Conservation (phyloP, 495 filamentous ascomycete genomes). For the Xylaria intraflava region DNA sequence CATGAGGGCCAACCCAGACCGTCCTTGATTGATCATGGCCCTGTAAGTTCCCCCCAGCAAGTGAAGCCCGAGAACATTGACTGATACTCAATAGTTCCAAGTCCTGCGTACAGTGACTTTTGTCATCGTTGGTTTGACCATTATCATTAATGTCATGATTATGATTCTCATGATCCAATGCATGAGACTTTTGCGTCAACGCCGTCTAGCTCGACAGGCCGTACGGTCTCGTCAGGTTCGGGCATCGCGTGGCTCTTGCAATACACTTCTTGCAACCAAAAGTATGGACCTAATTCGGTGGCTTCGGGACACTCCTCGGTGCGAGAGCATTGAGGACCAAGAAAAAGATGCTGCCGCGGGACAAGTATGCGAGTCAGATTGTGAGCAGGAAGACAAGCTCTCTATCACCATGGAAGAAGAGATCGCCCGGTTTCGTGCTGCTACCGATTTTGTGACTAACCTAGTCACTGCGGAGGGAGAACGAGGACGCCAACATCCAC, state of each 20-base stretch:
- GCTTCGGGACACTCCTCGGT: slow-evolving; percentile 9
- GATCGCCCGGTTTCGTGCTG: slow-evolving; percentile 43
- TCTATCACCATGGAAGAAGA: slow-evolving; percentile 37
- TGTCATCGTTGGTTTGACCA: slow-evolving; percentile 1
- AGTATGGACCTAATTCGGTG: slow-evolving; percentile 11
- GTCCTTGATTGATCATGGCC: background rate
- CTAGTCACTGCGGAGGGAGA: slow-evolving; percentile 41
- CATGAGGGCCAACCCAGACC: background rate
- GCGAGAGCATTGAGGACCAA: slow-evolving; percentile 22
- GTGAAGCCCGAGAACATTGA: background rate
- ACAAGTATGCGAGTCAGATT: slow-evolving; percentile 6
- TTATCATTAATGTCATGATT: slow-evolving; percentile 1
- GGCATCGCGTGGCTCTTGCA: slow-evolving; percentile 1
- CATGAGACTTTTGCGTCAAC: slow-evolving; percentile 6
- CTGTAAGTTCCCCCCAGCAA: background rate
- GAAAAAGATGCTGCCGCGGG: slow-evolving; percentile 33
- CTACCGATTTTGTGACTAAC: slow-evolving; percentile 37
- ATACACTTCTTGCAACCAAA: slow-evolving; percentile 19
- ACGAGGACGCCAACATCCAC: slow-evolving; percentile 20
- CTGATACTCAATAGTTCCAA: background rate
- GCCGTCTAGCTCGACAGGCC: slow-evolving; percentile 1
- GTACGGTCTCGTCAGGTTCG: background rate
- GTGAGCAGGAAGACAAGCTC: slow-evolving; percentile 21
- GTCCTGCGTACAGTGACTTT: background rate
- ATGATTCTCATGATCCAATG: slow-evolving; percentile 8